phyloP scores from a whole-genome alignment of 352 stramenopile species.

The Phytophthora podocarpi region DNA sequence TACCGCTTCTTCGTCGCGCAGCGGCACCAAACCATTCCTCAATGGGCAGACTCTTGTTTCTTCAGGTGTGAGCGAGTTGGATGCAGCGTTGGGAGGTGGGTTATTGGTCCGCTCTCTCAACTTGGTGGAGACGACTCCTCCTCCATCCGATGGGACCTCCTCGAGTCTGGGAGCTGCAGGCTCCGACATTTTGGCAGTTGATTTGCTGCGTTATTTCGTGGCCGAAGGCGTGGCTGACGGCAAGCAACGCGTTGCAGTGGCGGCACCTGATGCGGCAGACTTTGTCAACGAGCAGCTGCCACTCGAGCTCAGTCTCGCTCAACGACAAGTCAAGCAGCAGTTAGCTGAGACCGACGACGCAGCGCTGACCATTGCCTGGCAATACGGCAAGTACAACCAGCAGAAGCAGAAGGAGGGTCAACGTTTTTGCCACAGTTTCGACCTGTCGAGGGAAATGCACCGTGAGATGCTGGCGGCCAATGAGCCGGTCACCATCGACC shows the following conservation, averaged over 20 bases:
- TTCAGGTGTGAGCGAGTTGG: slow-evolving; percentile 55
- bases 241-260: slow-evolving; percentile 41
- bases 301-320: slow-evolving; percentile 68
- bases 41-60: slow-evolving; percentile 71
- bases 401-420: slow-evolving; percentile 9
- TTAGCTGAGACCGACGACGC: slow-evolving; percentile 23
- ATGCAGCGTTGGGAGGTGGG: slow-evolving; percentile 59
- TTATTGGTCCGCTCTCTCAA: slow-evolving; percentile 57
- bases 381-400: slow-evolving; percentile 77
- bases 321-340: slow-evolving; percentile 70
- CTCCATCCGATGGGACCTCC: neutral
- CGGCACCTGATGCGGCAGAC: slow-evolving; percentile 39
- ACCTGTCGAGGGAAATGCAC: slow-evolving; percentile 68
- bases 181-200: slow-evolving; percentile 42
- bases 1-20: neutral
- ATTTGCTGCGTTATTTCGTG: slow-evolving; percentile 71
- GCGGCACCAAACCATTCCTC: slow-evolving; percentile 60
- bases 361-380: slow-evolving; percentile 72
- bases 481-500: slow-evolving; percentile 39
- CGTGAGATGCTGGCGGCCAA: slow-evolving; percentile 52
- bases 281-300: slow-evolving; percentile 54
- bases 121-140: slow-evolving; percentile 50
- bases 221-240: slow-evolving; percentile 56
- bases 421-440: slow-evolving; percentile 79
- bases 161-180: slow-evolving; percentile 7